Percentiles rank a stretch among this genome's conserved stretches.
These are phyloP conservation scores for Zymoseptoria pseudotritici DNA, from an alignment of 2,329 filamentous ascomycete genomes.

Conservation along the genomic window DNA sequence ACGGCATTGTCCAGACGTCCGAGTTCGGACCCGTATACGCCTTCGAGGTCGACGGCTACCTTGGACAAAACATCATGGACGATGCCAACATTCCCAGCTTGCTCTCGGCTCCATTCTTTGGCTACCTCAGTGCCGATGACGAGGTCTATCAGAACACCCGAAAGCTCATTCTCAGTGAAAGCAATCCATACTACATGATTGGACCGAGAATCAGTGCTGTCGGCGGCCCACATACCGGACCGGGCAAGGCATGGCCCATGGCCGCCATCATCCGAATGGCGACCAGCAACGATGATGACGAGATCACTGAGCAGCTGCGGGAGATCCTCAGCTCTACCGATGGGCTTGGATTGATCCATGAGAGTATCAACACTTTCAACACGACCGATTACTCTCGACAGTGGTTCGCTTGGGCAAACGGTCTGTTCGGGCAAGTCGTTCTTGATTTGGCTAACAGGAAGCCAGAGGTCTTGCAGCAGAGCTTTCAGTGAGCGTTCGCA, in stretches of 20 bases:
- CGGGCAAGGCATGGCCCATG: constrained; percentile 45
- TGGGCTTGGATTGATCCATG: constrained; percentile 44
- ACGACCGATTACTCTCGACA: constrained; percentile 41
- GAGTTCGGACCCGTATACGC: constrained; percentile 38
- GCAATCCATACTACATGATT: constrained; percentile 45
- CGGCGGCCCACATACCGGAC: constrained; percentile 43
- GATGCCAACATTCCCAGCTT: constrained; percentile 65
- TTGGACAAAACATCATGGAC: constrained; percentile 43
- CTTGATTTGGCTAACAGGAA: constrained; percentile 17
- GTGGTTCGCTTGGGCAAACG: constrained; percentile 46
- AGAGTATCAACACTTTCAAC: constrained; percentile 45
- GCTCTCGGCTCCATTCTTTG: constrained; percentile 57
- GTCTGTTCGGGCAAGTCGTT: constrained; percentile 18
- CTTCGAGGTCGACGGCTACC: constrained; percentile 43
- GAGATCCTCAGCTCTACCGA: constrained; percentile 42
- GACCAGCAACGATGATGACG: constrained; percentile 41
- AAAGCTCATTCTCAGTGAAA: constrained; percentile 35
- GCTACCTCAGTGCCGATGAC: constrained; percentile 42
- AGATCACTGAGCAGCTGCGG: constrained; percentile 39
- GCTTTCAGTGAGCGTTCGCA: constrained; percentile 32
- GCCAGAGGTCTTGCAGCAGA: constrained; percentile 28
- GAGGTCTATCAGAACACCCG: constrained; percentile 41
- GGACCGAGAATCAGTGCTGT: constrained; percentile 43
- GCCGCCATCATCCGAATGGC: constrained; percentile 44
- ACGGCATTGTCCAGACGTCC: constrained; percentile 35